These are phyloP conservation scores for Neurospora sublineolata DNA, from an alignment of 495 filamentous ascomycete species.

Conservation along the genomic window DNA sequence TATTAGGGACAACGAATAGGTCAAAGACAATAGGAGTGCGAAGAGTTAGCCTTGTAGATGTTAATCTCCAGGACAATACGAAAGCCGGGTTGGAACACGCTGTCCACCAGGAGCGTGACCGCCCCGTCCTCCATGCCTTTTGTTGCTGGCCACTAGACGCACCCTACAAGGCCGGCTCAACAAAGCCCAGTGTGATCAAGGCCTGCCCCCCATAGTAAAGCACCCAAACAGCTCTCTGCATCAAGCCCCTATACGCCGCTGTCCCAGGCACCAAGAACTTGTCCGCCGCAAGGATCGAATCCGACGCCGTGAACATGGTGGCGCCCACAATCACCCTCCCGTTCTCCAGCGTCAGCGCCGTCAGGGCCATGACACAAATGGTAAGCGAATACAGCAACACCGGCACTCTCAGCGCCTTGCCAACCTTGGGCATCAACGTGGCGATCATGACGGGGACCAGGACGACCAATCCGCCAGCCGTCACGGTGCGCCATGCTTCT, in stretches of 20 bases:
- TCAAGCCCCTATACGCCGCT: slow-evolving; percentile 5
- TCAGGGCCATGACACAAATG: slow-evolving; percentile 29
- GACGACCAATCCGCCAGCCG: neutral
- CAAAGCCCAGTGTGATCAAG: slow-evolving; percentile 15
- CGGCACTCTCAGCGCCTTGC: slow-evolving; percentile 32
- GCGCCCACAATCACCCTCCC: slow-evolving; percentile 9
- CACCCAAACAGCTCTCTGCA: slow-evolving; percentile 19
- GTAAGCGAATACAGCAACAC: slow-evolving; percentile 40
- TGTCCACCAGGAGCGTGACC: neutral
- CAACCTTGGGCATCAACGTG: slow-evolving; percentile 11
- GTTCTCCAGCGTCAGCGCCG: slow-evolving; percentile 10
- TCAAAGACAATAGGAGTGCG: neutral
- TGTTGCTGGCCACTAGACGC: neutral
- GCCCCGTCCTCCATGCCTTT: neutral
- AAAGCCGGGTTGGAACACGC: neutral
- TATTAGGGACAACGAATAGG: slow-evolving; percentile 4
- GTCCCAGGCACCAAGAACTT: slow-evolving; percentile 12
- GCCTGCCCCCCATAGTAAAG: slow-evolving; percentile 21
- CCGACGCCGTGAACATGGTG: slow-evolving; percentile 16
- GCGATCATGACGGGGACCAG: slow-evolving; percentile 7
- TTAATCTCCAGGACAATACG: neutral
- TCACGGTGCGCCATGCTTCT: neutral
- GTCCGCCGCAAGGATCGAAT: slow-evolving; percentile 15
- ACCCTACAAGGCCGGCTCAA: neutral
- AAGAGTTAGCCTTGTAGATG: neutral